These are phyloP conservation scores for Rhizophora mangle DNA, from an alignment of 345 rosid species.

Conservation along the genomic window DNA sequence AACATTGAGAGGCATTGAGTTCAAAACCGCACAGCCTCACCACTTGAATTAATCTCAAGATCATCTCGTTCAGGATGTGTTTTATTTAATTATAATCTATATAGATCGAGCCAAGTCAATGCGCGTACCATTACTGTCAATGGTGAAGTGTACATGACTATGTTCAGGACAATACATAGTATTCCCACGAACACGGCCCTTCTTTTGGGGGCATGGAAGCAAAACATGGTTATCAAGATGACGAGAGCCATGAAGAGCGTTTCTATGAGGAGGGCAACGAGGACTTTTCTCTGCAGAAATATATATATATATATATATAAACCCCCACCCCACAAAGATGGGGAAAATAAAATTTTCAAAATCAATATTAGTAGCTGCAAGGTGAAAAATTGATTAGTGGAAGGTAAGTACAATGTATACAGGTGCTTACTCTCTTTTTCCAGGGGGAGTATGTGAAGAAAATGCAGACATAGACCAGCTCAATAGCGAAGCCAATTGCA, in stretches of 20 bases:
- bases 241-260: constrained; percentile 32
- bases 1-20: no score
- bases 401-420: no score
- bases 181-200: constrained; percentile 18
- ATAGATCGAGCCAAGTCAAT: background rate
- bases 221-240: constrained; percentile 1
- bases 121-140: constrained; percentile 19
- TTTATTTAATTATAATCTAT: no score
- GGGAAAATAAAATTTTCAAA: no score
- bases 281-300: constrained; percentile 33
- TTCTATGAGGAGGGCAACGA: constrained; percentile 34
- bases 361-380: no score
- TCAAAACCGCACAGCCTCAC: no score
- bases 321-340: no score
- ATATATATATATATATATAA: no score
- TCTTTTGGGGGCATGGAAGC: background rate
- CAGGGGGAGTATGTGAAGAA: constrained; percentile 14
- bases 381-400: background rate
- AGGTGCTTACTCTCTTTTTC: constrained; percentile 15
- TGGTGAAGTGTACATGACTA: constrained; percentile 18
- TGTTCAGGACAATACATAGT: constrained; percentile 15
- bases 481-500: constrained; percentile 10
- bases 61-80: background rate
- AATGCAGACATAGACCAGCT: constrained; percentile 11
- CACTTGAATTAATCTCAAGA: background rate